A percentile compares a stretch with the other conserved stretches of the same genome.
Evolutionary conservation across 2,329 filamentous ascomycete species (phyloP).

Genomic region (Pseudogymnoascus sp.): DNA sequence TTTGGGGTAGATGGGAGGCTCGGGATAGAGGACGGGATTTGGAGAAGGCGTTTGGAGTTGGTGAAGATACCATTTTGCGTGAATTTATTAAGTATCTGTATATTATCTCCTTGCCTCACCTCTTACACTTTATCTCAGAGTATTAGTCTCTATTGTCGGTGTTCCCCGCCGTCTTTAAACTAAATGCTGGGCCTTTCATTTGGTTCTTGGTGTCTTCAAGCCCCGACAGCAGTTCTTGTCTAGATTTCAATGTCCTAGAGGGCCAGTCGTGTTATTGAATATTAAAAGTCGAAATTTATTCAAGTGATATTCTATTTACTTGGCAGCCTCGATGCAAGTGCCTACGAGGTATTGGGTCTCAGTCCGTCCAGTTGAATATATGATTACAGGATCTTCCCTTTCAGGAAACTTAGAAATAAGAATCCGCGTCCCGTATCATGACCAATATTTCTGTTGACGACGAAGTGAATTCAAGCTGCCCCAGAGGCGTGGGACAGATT

Average conservation of each 20-base stretch:
- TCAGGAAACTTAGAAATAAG: too few species aligned
- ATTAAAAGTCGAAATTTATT: background rate
- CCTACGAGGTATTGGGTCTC: background rate
- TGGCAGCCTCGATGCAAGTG: too few species aligned
- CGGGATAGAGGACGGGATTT: background rate
- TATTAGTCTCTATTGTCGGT: background rate
- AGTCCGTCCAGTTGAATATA: too few species aligned
- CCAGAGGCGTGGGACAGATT: too few species aligned
- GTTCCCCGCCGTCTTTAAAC: background rate
- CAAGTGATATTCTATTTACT: background rate
- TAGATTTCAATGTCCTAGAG: background rate
- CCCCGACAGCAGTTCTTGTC: background rate
- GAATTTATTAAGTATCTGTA: background rate
- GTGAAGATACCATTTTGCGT: background rate
- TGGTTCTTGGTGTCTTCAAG: background rate
- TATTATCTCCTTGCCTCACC: conserved; percentile 1
- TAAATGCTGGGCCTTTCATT: background rate
- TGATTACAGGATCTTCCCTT: too few species aligned
- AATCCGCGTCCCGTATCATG: too few species aligned
- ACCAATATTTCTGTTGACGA: background rate
- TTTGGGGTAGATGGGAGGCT: background rate
- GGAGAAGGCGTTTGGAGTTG: background rate
- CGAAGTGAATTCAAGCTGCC: background rate
- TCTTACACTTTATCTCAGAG: background rate
- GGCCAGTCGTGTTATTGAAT: background rate